These are phyloP conservation scores for Myriosclerotinia scirpicola DNA, from an alignment of 2,329 filamentous ascomycete species.

Conservation along the genomic window DNA sequence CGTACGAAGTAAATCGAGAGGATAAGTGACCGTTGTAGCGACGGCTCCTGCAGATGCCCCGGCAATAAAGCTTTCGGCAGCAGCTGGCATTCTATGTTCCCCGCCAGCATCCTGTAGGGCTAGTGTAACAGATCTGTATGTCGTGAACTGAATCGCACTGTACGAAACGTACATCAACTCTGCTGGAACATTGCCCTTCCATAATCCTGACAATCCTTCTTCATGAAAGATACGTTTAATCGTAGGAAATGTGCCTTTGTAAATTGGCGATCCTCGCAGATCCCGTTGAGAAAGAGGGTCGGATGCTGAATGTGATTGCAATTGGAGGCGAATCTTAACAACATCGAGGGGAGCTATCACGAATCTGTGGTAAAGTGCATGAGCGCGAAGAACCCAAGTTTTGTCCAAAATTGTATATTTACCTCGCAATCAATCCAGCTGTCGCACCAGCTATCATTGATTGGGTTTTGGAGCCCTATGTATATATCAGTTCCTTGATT, in stretches of 20 bases:
- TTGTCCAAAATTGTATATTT: conserved; percentile 17
- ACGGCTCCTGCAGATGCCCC: conserved; percentile 80
- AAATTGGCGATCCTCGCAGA: conserved; percentile 51
- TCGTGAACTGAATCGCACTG: conserved; percentile 82
- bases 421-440: conserved; percentile 88
- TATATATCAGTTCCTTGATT: conserved; percentile 12
- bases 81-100: conserved; percentile 54
- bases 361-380: conserved; percentile 59
- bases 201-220: conserved; percentile 83
- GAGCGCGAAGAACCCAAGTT: neutral
- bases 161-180: conserved; percentile 94
- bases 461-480: conserved; percentile 63
- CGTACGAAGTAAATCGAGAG: conserved; percentile 87
- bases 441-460: conserved; percentile 65
- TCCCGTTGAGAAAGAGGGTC: conserved; percentile 62
- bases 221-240: conserved; percentile 72
- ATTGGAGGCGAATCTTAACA: conserved; percentile 94
- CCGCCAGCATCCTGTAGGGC: conserved; percentile 51
- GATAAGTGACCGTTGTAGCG: conserved; percentile 84
- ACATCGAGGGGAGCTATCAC: conserved; percentile 94
- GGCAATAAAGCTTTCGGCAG: conserved; percentile 77
- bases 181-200: conserved; percentile 97
- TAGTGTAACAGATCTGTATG: conserved; percentile 75
- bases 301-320: conserved; percentile 78
- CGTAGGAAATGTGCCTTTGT: conserved; percentile 76